Base-by-base conservation (phyloP, 1,284 basidiomycete species). In the Mycena citricolor region DNA sequence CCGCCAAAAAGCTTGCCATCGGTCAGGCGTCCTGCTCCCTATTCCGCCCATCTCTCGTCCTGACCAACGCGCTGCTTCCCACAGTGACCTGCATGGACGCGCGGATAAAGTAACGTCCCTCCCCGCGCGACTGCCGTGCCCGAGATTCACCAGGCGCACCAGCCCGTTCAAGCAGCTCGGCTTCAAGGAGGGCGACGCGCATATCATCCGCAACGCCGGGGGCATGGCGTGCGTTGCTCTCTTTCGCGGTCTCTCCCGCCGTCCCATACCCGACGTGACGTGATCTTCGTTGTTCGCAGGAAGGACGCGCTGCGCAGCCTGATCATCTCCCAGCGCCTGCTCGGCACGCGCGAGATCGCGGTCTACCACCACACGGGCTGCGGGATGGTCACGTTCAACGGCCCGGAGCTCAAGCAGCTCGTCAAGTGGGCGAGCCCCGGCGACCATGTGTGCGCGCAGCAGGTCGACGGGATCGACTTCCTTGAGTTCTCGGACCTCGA, bases 1-100 rank as follows among this genome's bases (percentile, higher is more conserved):
- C 81, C 1, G 63, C 66, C 19, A 80, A 77, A 62, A 70, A 74
- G 52, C 61, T 75, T 25, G 64, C 68, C 26, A 67, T 79, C 45
- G 67, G 76, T 74, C 58, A 52, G 60, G 57, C 16, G 8, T 22
- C 24, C 38, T 30, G 25, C 36, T 21, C n/a, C 37, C 14, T 23
- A 22, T 41, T 14, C 24, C n/a, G 2, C 7, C 10, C 16, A 31
- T 6, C 31, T 8, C n/a, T 26, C 20, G 32, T 33, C 8, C 13
- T n/a, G n/a, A n/a, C n/a, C n/a, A n/a, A n/a, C n/a, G n/a, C n/a
- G n/a, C n/a, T n/a, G n/a, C n/a, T 14, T 47, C 23, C 34, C 26
- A 16, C 48, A 83, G 79, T 82, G 23, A 82, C 79, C 17, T 84
- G 81, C 65, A 85, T 83, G 81, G 83, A 84, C 61, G 78, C 80